Evolutionary conservation across 2,329 filamentous ascomycete genomes (phyloP).

Genomic region (Fusarium sp.): DNA sequence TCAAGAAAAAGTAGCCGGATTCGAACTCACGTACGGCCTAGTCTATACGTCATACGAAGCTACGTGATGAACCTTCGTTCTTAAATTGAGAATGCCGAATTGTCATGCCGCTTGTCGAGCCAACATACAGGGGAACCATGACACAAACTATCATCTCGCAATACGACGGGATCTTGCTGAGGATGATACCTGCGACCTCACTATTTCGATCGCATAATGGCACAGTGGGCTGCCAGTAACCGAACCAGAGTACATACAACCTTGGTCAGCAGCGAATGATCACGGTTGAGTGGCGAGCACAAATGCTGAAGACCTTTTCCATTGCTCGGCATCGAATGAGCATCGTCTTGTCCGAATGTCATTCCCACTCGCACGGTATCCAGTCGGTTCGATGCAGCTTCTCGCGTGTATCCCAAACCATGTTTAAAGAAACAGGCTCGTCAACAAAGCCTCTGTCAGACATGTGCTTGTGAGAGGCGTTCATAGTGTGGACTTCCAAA

Average conservation of each 20-base stretch:
- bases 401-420: constrained; percentile 8
- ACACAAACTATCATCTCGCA: constrained; percentile 22
- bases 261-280: constrained; percentile 22
- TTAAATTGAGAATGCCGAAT: background rate
- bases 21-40: background rate
- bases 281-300: background rate
- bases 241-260: constrained; percentile 30
- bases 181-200: constrained; percentile 11
- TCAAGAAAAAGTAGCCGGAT: background rate
- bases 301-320: background rate
- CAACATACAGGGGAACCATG: constrained; percentile 23
- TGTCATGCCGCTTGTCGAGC: constrained; percentile 22
- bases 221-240: constrained; percentile 26
- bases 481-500: background rate
- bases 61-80: background rate
- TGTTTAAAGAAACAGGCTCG: constrained; percentile 6
- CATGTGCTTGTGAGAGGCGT: background rate
- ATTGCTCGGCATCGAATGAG: constrained; percentile 2
- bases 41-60: background rate
- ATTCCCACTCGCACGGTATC: constrained; percentile 36
- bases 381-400: constrained; percentile 31
- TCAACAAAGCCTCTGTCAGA: constrained; percentile 7
- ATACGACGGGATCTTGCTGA: constrained; percentile 28
- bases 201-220: constrained; percentile 18
- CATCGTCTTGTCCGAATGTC: constrained; percentile 1